Base-by-base conservation (phyloP, 345 rosid species). In the Eucalyptus sp. region DNA sequence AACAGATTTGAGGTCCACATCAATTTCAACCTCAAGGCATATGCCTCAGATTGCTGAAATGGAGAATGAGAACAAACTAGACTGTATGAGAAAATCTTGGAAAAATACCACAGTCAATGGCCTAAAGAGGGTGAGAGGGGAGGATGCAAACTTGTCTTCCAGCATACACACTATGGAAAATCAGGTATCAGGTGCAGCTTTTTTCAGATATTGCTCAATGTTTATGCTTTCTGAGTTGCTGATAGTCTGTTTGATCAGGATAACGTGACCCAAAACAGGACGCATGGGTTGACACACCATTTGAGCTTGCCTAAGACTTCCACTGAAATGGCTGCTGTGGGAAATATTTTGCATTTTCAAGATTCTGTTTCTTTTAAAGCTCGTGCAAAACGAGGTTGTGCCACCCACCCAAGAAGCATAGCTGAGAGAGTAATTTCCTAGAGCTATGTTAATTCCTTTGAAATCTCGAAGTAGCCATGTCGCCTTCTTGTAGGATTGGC, bases 331-430 rank as follows among this genome's bases (percentile, higher is more conserved):
- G 94, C 91, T 87, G 86, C 89, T 1, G 52, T 90, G 56, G 96
- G 93, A 86, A 41, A 76, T 37, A 95, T 88, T 80, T 88, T 94
- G 92, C 94, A 93, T 46, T 94, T 93, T 88, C 94, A 96, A 90
- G 94, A 94, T 29, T 92, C 96, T 41, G 94, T 95, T 64, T 97
- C 98, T 10, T 94, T 95, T 87, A 97, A 96, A 91, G 92, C 94
- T 80, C 93, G 99, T 31, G 99, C 98, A 52, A 97, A 96, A 90
- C 90, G 99, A 68, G 99, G 99, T 46, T 95, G 87, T 76, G 99
- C 99, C 56, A 97, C 98, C 87, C 99, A 97, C 90, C 99, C 99
- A 5, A 94, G 99, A 89, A 97, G 98, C 92, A 95, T 97, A 76
- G 99, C 99, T 12, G 99, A 97, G 93, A 94, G 99, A 95, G 99